Evolutionary conservation across 1,284 basidiomycete species (phyloP).

Genomic region (Rhodotorula sp.): DNA sequence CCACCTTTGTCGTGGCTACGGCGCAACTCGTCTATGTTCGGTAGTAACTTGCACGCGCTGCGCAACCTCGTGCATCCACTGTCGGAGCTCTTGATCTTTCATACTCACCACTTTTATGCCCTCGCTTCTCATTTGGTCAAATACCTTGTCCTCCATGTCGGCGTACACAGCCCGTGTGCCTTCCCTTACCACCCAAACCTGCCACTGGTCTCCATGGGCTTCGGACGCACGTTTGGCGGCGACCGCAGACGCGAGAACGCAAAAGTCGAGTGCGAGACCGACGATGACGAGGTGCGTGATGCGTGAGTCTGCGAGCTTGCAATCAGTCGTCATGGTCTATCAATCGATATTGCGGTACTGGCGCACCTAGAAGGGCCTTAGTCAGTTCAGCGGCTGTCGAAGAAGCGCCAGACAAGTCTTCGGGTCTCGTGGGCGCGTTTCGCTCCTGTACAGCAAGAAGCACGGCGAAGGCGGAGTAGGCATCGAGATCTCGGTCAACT

Average conservation of each 20-base stretch:
- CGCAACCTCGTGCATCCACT: too few species aligned
- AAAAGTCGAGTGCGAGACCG: conserved; percentile 65
- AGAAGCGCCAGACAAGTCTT: background rate
- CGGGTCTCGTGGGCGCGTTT: too few species aligned
- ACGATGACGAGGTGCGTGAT: conserved; percentile 56
- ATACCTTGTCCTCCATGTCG: background rate
- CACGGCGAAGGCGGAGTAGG: conserved; percentile 24
- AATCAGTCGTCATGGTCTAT: background rate
- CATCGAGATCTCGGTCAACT: conserved; percentile 12
- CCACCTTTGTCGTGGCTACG: too few species aligned
- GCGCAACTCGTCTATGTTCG: too few species aligned
- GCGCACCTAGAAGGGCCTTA: conserved; percentile 6
- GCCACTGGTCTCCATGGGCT: background rate
- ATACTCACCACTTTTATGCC: conserved; percentile 13
- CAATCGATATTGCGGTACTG: background rate
- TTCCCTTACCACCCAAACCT: conserved; percentile 21
- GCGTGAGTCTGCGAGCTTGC: background rate
- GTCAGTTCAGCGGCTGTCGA: background rate
- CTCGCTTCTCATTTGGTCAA: background rate
- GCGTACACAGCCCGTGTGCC: conserved; percentile 16
- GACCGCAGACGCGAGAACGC: conserved; percentile 55
- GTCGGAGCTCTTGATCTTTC: background rate
- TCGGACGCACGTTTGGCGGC: background rate
- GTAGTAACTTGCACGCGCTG: too few species aligned
- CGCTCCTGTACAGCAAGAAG: background rate